These are phyloP conservation scores for Xanthoparmelia taractica DNA, from an alignment of 495 filamentous ascomycete species.

Conservation along the genomic window DNA sequence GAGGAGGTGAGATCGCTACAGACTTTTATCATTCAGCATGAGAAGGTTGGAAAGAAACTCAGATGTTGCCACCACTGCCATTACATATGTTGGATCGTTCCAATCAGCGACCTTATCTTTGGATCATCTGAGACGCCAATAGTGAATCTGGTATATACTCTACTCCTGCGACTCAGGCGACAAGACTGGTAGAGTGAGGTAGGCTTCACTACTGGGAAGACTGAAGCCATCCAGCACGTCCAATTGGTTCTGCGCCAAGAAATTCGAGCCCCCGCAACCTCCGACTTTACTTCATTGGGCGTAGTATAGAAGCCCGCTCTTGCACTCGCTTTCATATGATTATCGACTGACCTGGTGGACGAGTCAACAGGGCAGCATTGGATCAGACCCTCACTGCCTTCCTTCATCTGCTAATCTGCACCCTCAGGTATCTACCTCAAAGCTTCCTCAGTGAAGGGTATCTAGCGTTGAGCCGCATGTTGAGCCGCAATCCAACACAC, in stretches of 20 bases:
- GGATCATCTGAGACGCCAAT: too few species aligned
- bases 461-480: constrained; percentile 10
- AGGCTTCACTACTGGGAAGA: too few species aligned
- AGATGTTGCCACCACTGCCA: neutral
- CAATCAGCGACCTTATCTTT: too few species aligned
- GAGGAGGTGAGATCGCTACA: neutral
- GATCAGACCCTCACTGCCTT: neutral
- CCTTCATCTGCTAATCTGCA: neutral
- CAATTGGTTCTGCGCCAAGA: neutral
- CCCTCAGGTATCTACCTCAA: neutral
- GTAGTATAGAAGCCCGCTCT: constrained; percentile 15
- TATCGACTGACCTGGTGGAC: constrained; percentile 12
- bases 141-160: too few species aligned
- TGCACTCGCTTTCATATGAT: constrained; percentile 6
- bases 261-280: constrained; percentile 1
- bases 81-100: too few species aligned
- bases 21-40: neutral
- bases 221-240: too few species aligned
- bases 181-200: too few species aligned
- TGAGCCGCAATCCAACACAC: constrained; percentile 11
- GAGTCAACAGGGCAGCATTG: constrained; percentile 3
- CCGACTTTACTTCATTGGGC: neutral
- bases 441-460: neutral
- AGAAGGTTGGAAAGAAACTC: neutral
- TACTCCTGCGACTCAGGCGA: too few species aligned